Base-by-base conservation (phyloP, 2,329 filamentous ascomycete genomes). In the Clonostachys solani region DNA sequence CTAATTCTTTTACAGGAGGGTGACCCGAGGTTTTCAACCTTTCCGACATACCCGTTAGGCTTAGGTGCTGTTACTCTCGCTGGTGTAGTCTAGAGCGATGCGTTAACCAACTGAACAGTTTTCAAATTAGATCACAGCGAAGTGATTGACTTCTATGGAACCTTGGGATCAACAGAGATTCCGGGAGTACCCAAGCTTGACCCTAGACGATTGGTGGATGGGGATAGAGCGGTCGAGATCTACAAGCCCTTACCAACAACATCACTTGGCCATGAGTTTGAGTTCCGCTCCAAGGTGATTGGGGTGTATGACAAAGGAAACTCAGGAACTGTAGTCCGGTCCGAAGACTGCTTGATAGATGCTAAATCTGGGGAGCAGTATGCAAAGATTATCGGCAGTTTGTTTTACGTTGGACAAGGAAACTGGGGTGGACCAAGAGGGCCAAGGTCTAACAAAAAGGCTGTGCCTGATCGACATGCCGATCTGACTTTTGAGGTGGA, bases 291-390 rank as follows among this genome's bases (percentile, higher is more conserved):
- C 15, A 40, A 17, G 12, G 44, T 51, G 13, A 58, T 88, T 9
- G 85, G 84, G 19, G 83, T 87, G 1, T 88, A 87, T 59, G 85
- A 89, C 60, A 89, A 88, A 65, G 84, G 85, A 48, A 87, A 87
- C 64, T 71, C 83, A 0, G 83, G 82, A 10, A 82, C 79, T 1
- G 84, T 88, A 2, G 71, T 87, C 4, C 83, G 87, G 63, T 84
- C 80, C 0, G 83, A 88, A 63, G 76, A 79, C 52, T 65, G 77
- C 33, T 74, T 88, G 40, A 81, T 87, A 2, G 84, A 88, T 55
- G 77, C 71, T 45, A 68, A 71, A 45, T 76, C 66, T 2, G 82
- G 80, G 1, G 83, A 87, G 56, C 71, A 80, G 3, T 89, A 87
- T 58, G 73, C 73, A 2, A 73, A 75, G 44, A 77, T 75, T 36